Base-by-base conservation (phyloP, 352 stramenopile genomes). In the Thalassiosira hispida region DNA sequence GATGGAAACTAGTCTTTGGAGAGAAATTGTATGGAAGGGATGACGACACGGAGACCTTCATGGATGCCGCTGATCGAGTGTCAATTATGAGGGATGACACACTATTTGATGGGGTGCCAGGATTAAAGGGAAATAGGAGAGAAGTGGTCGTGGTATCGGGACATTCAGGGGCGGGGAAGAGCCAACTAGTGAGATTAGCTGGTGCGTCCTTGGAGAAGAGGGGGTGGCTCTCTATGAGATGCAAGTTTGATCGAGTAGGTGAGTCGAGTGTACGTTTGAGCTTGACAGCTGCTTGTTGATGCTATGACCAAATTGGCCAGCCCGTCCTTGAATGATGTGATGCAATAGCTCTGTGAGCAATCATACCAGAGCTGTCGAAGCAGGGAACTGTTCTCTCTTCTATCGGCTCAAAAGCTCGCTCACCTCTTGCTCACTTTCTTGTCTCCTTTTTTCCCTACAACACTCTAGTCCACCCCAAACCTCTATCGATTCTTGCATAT, bases 1-100 rank as follows among this genome's bases (percentile, higher is more conserved):
- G 63, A 52, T 75, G 63, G 61, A 72, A 51, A 23, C 33, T 73
- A 6, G 46, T 57, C 11, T 68, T 73, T 44, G 76, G 57, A 12
- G 46, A 79, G 7, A 84, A 84, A 33, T 27, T 84, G 38, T 69
- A 84, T 27, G 69, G 62, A 29, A 73, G 76, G 38, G 62, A 84
- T 52, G 25, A 1, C 25, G 52, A 79, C 14, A 62, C 33, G 5
- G 20, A 75, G 23, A 49, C 40, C 7, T 63, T 79, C 1, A 57
- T 79, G 29, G 62, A 84, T 57, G 69, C 67, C 46, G 53, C 62
- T 51, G 35, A 49, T 44, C 20, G 52, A 18, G 57, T 66, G 18
- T 20, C 52, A 18, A 44, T 2, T 14, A 49, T 18, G 0, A 25
- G 14, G 1, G 40, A 71, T 49, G 68, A 77, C 56, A 27, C 46